Base-by-base conservation (phyloP, 768 basidiomycete species). In the Dioszegia aurantiaca region DNA sequence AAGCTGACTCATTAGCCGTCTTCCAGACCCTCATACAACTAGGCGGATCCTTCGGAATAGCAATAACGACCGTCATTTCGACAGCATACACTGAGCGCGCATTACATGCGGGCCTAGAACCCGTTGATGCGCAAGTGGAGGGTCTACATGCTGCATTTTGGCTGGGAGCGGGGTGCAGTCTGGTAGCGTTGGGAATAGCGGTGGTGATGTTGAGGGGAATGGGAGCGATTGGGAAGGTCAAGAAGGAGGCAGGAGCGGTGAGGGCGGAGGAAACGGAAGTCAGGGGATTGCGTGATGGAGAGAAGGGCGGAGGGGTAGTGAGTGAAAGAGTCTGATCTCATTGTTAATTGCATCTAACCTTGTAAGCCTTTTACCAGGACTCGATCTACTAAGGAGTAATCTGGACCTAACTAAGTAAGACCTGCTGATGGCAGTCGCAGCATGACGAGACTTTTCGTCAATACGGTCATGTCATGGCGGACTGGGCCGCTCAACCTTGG, bases 21-120 rank as follows among this genome's bases (percentile, higher is more conserved):
- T 70, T 72, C 54, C 73, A 75, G 44, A 72, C 69, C 5, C 58
- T 72, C 1, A 54, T 75, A 10, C 67, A 69, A 46, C 59, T 75
- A 0, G 73, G 67, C 37, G 69, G 69, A 26, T 60, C 69, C 6
- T 70, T 69, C 52, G 73, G 70, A 16, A 58, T 72, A 17, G 67
- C 73, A 11, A 17, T 75, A 16, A 69, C 70, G 12, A 55, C 73
- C 14, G 63, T 75, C 43, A 61, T 72, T 4, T 58, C 62, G 40
- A 54, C 57, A 19, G 37, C 62, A 2, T 60, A 65, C 55, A 48
- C 51, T 10, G 33, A 56, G 23, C 57, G 59, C 45, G 52, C 66
- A 4, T 33, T 61, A 28, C 27, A 42, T 0, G 27, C 36, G 12
- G 67, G 65, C 1, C 46, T 56, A 12, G 41, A 56, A 3, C 31